Evolutionary conservation across 805 yeast genomes (phyloP), one percentile per base, ranked within the genome.

Genomic region (Metschnikowia hibisci): DNA sequence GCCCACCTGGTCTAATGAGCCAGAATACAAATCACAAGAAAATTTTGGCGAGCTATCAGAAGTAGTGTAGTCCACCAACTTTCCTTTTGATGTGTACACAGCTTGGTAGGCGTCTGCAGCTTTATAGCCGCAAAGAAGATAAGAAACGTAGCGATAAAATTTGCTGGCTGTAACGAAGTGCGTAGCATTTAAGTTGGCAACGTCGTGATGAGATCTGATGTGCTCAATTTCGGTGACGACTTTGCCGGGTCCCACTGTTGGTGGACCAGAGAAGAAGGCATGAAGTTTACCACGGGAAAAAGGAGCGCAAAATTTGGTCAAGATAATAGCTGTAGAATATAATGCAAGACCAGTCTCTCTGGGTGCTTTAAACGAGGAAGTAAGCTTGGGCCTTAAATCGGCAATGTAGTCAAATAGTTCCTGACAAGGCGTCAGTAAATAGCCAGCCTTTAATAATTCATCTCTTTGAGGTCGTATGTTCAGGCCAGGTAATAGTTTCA

Each of bases 1-100:
- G 1, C 77, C 77, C 1, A 61, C 64, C 47, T 72, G 76, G 42
- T 71, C 75, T 13, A 62, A 51, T 1, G 71, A 64, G 1, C 69
- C 73, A 1, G 63, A 47, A 45, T 61, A 69, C 4, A 71, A 39
- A 41, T 69, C 63, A 22, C 61, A 46, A 2, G 60, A 40, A 63
- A 66, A 64, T 26, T 48, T 46, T 2, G 68, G 58, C n/a, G 43
- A 9, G 11, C 42, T 46, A 8, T 44, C 46, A 12, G 37, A 34
- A 12, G 45, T 44, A 20, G 52, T 43, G 41, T 48, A 57, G 26
- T 60, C 58, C 2, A 64, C 57, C 13, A 63, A 48, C 36, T 60
- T 64, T 10, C 46, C 51, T 0, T 58, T 50, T 1, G 55, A 11
- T 22, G 44, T 50, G 39, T 42, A 45, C 4, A 39, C 48, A 3